phyloP scores from a whole-genome alignment of 129 eudicot species.

The Oenanthe sinensis region DNA sequence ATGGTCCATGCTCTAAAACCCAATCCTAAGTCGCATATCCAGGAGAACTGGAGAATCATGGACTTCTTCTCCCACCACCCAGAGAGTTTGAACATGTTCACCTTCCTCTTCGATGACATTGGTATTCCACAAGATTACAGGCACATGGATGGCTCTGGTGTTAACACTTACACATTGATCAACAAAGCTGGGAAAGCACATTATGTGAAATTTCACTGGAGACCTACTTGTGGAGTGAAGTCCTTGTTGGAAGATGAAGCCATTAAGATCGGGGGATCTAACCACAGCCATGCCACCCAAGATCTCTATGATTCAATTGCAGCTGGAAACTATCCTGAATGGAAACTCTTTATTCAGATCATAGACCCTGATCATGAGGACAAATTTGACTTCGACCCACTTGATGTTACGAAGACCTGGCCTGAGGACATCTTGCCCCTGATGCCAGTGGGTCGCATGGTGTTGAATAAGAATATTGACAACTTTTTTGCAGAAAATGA shows the following conservation, averaged over 20 bases:
- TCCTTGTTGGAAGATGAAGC: constrained; percentile 58
- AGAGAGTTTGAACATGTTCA: constrained; percentile 70
- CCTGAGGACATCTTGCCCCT: constrained; percentile 71
- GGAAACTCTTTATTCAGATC: constrained; percentile 68
- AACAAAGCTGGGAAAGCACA: constrained; percentile 67
- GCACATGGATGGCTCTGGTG: constrained; percentile 83
- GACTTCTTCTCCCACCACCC: constrained; percentile 84
- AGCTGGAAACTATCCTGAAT: constrained; percentile 72
- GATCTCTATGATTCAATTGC: constrained; percentile 71
- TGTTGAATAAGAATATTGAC: constrained; percentile 71
- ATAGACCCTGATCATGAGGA: constrained; percentile 73
- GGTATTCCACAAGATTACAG: constrained; percentile 78
- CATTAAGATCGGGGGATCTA: constrained; percentile 54
- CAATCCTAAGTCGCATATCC: constrained; percentile 81
- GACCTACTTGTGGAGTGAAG: constrained; percentile 72
- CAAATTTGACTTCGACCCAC: constrained; percentile 70
- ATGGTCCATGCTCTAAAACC: constrained; percentile 81
- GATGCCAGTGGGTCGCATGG: constrained; percentile 82
- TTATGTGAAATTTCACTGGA: constrained; percentile 81
- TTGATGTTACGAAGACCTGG: constrained; percentile 78
- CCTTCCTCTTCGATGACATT: constrained; percentile 67
- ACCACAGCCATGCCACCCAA: constrained; percentile 80
- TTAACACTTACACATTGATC: constrained; percentile 62
- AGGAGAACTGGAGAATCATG: constrained; percentile 75
- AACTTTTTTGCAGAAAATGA: constrained; percentile 89